Conservation (phyloP, 225 moss, liverwort and hornwort genomes). For the Sphagnum contortum region DNA sequence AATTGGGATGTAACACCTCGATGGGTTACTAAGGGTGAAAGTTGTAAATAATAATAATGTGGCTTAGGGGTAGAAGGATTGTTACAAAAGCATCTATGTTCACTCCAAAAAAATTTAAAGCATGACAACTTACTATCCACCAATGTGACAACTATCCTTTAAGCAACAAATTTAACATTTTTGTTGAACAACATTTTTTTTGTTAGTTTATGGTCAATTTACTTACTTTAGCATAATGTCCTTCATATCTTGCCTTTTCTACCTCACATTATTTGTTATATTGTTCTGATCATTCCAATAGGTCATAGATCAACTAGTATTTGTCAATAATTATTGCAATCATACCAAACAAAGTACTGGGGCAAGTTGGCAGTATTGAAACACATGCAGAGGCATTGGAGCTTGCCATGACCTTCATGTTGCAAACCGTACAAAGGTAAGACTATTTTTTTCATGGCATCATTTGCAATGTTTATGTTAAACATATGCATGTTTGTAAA, state of each 20-base stretch:
- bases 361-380: constrained; percentile 47
- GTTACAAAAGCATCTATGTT: too few relatives aligned
- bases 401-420: constrained; percentile 68
- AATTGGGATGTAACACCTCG: too few relatives aligned
- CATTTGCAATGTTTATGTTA: background rate
- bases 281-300: background rate
- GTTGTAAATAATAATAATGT: too few relatives aligned
- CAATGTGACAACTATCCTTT: constrained; percentile 28
- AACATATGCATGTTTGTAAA: too few relatives aligned
- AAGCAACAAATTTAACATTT: background rate
- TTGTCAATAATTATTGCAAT: too few relatives aligned
- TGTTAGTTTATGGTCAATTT: too few relatives aligned
- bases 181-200: background rate
- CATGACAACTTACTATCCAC: constrained; percentile 71
- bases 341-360: too few relatives aligned
- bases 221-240: too few relatives aligned
- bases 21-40: too few relatives aligned
- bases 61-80: too few relatives aligned
- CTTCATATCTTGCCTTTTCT: too few relatives aligned
- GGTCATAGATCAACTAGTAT: background rate
- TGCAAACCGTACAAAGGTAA: constrained; percentile 77
- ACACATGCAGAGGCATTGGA: constrained; percentile 65
- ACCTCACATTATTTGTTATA: background rate
- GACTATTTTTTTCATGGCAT: background rate
- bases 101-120: constrained; percentile 90